These are phyloP conservation scores for Boletus pseudopeckii DNA, from an alignment of 768 basidiomycete genomes.

Conservation along the genomic window DNA sequence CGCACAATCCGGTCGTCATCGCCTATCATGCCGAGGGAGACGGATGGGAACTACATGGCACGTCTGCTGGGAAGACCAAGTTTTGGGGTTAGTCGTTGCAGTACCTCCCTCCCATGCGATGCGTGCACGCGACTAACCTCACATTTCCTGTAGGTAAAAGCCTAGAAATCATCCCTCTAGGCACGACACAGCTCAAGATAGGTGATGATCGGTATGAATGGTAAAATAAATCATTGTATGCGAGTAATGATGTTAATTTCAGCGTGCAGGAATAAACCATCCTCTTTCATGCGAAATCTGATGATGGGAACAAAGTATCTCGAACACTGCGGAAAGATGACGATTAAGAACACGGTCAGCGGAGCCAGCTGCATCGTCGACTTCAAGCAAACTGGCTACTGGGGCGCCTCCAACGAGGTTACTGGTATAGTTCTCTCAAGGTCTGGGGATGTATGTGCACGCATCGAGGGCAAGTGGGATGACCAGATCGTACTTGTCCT, in stretches of 20 bases:
- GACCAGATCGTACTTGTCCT: slow-evolving; percentile 70
- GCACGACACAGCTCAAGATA: slow-evolving; percentile 63
- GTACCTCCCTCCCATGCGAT: slow-evolving; percentile 4
- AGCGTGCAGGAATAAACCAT: slow-evolving; percentile 69
- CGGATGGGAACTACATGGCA: slow-evolving; percentile 72
- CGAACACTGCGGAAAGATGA: slow-evolving; percentile 80
- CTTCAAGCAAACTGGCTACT: slow-evolving; percentile 84
- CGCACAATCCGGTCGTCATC: slow-evolving; percentile 79
- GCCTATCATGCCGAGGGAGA: slow-evolving; percentile 83
- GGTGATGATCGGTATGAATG: slow-evolving; percentile 69
- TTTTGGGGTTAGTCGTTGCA: slow-evolving; percentile 71
- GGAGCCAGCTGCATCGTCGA: slow-evolving; percentile 66
- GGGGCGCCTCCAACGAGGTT: slow-evolving; percentile 74
- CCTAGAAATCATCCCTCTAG: slow-evolving; percentile 80
- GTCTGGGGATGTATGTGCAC: slow-evolving; percentile 51
- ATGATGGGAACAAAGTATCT: slow-evolving; percentile 91
- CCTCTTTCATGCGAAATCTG: slow-evolving; percentile 84
- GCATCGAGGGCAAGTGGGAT: slow-evolving; percentile 90
- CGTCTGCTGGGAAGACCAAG: slow-evolving; percentile 80
- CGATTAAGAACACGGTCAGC: slow-evolving; percentile 58
- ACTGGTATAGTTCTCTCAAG: slow-evolving; percentile 55
- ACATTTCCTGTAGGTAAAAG: slow-evolving; percentile 63
- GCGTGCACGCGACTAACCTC: slow-evolving; percentile 18
- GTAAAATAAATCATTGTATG: slow-evolving; percentile 36
- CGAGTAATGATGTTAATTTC: not conserved